Conservation (phyloP, 2,329 filamentous ascomycete species). For the Penicillium glabrum region DNA sequence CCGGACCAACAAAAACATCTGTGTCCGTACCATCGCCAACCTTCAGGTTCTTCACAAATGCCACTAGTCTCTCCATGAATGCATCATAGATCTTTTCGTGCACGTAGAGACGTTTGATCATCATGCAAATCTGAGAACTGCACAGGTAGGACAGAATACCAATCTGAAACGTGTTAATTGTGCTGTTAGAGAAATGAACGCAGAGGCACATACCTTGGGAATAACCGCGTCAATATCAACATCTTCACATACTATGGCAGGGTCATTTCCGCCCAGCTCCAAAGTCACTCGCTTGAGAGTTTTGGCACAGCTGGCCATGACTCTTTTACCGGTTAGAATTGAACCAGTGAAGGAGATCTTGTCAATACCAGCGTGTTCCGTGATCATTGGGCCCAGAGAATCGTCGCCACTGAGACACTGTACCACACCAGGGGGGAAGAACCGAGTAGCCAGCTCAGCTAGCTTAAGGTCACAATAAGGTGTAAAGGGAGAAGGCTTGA, state of each 20-base stretch:
- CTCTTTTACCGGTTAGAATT: slow-evolving; percentile 50
- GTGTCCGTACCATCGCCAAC: slow-evolving; percentile 42
- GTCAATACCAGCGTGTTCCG: slow-evolving; percentile 54
- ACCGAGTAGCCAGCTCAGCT: slow-evolving; percentile 49
- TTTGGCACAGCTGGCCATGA: slow-evolving; percentile 51
- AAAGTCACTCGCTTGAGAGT: slow-evolving; percentile 57
- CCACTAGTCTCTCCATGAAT: slow-evolving; percentile 51
- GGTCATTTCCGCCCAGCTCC: slow-evolving; percentile 58
- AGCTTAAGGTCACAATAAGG: slow-evolving; percentile 58
- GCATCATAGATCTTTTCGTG: slow-evolving; percentile 60
- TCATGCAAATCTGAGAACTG: slow-evolving; percentile 57
- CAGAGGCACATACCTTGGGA: slow-evolving; percentile 27
- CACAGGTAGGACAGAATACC: slow-evolving; percentile 53
- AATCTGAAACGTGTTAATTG: slow-evolving; percentile 28
- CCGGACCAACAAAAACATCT: slow-evolving; percentile 55
- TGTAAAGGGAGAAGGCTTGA: slow-evolving; percentile 53
- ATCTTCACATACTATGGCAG: slow-evolving; percentile 55
- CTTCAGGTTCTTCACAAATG: slow-evolving; percentile 45
- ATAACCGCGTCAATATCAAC: slow-evolving; percentile 51
- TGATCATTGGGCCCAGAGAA: slow-evolving; percentile 55
- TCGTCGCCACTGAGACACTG: slow-evolving; percentile 58
- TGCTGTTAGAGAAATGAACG: background rate
- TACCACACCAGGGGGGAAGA: slow-evolving; percentile 58
- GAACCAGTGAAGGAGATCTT: slow-evolving; percentile 63
- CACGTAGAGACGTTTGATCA: slow-evolving; percentile 61